These are phyloP conservation scores for Mucor sp. DNA, from an alignment of 371 early-diverging fungal species.

Conservation along the genomic window DNA sequence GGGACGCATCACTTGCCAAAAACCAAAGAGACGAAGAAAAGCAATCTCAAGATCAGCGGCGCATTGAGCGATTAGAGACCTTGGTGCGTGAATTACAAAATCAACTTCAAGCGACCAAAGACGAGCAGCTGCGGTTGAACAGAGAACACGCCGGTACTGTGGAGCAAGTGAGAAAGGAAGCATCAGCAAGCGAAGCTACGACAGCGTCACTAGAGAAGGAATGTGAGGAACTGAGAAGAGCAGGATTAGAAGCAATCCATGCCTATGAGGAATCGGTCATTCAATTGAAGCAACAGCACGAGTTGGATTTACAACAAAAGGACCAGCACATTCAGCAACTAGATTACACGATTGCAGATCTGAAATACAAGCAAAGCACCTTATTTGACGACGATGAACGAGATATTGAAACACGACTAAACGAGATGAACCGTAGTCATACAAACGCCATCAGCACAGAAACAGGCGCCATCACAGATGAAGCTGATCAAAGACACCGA, in stretches of 20 bases:
- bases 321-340: constrained; percentile 23
- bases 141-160: constrained; percentile 36
- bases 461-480: background rate
- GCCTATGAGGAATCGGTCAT: constrained; percentile 35
- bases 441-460: background rate
- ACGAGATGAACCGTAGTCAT: background rate
- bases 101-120: constrained; percentile 14
- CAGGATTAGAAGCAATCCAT: constrained; percentile 36
- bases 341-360: constrained; percentile 29
- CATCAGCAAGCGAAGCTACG: constrained; percentile 25
- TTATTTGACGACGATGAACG: constrained; percentile 30
- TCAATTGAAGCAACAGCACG: constrained; percentile 26
- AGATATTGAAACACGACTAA: constrained; percentile 14
- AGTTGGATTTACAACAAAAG: constrained; percentile 18
- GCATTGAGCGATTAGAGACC: constrained; percentile 37
- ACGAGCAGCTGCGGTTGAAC: constrained; percentile 7
- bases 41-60: constrained; percentile 30
- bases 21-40: constrained; percentile 26
- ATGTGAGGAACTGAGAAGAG: constrained; percentile 40
- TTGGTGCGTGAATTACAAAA: constrained; percentile 35
- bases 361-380: constrained; percentile 26
- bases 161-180: constrained; percentile 32
- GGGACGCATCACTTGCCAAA: constrained; percentile 27
- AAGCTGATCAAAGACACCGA: constrained; percentile 39
- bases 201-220: constrained; percentile 43